Evolutionary conservation across 192 early-diverging fungal genomes (phyloP).

Genomic region (Backusella liffmaniae): DNA sequence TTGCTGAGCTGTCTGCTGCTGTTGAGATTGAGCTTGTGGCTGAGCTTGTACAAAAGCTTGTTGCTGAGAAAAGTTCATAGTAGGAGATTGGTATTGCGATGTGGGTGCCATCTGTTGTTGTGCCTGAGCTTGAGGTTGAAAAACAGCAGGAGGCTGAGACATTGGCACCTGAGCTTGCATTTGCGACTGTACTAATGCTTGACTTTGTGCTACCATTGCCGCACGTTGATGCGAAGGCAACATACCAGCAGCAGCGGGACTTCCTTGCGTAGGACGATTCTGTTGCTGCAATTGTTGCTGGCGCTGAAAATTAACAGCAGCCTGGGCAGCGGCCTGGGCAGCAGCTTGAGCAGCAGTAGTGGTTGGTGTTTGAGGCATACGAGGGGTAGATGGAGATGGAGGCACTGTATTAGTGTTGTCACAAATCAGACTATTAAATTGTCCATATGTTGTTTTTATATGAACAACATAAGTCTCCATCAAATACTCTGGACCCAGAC

Average conservation of each 20-base stretch:
- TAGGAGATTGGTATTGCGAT: neutral
- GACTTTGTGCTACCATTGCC: constrained; percentile 12
- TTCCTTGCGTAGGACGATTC: constrained; percentile 12
- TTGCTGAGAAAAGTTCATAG: neutral
- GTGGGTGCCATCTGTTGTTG: neutral
- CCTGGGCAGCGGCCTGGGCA: neutral
- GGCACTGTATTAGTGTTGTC: constrained; percentile 30
- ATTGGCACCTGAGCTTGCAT: constrained; percentile 3
- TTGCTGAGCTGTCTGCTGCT: neutral
- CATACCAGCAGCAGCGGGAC: neutral
- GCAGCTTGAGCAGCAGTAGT: constrained; percentile 8
- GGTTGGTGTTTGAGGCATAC: constrained; percentile 5
- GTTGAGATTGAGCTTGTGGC: constrained; percentile 9
- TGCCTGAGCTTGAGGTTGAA: constrained; percentile 27
- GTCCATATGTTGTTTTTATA: constrained; percentile 33
- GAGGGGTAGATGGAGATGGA: constrained; percentile 27
- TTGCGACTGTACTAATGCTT: neutral
- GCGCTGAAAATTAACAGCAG: neutral
- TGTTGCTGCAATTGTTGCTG: constrained; percentile 17
- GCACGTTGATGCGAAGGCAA: neutral
- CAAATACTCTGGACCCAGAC: constrained; percentile 36
- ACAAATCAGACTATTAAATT: constrained; percentile 34
- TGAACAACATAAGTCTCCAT: constrained; percentile 41
- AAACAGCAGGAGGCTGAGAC: neutral
- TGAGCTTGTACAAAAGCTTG: constrained; percentile 13